A percentile compares a stretch with the other conserved stretches of the same genome.
Evolutionary conservation across 306 rosid genomes (phyloP).

Genomic region (Fragaria nilgerrensis): DNA sequence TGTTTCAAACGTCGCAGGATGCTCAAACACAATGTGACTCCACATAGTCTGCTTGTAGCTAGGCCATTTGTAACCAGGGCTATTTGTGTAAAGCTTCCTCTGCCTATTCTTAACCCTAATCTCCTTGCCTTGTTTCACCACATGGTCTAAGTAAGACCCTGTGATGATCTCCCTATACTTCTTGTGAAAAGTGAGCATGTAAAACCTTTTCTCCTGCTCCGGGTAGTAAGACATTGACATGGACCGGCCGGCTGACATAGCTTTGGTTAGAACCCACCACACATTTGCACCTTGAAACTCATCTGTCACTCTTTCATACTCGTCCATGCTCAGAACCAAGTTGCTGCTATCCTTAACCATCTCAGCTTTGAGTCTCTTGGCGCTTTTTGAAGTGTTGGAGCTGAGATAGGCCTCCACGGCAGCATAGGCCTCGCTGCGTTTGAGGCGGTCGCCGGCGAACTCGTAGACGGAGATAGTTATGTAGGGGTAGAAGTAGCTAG

Average conservation of each 20-base stretch:
- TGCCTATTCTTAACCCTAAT: conserved; percentile 62
- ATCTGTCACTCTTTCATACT: conserved; percentile 68
- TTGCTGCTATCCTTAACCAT: conserved; percentile 60
- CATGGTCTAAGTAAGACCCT: conserved; percentile 57
- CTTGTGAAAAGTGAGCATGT: conserved; percentile 58
- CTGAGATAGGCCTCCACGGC: conserved; percentile 82
- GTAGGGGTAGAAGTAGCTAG: conserved; percentile 61
- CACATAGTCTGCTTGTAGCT: conserved; percentile 75
- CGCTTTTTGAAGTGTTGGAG: conserved; percentile 68
- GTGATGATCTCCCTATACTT: conserved; percentile 54
- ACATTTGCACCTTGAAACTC: conserved; percentile 49
- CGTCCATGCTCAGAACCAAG: conserved; percentile 78
- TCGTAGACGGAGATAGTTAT: conserved; percentile 72
- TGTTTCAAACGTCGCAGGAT: conserved; percentile 80
- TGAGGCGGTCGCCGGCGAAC: conserved; percentile 67
- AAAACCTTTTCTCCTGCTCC: conserved; percentile 67
- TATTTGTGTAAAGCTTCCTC: conserved; percentile 74
- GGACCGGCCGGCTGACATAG: conserved; percentile 43
- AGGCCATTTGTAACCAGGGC: conserved; percentile 82
- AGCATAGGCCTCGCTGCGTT: conserved; percentile 69
- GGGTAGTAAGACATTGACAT: conserved; percentile 55
- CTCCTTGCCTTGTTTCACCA: conserved; percentile 70
- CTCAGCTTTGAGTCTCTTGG: conserved; percentile 84
- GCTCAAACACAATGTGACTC: conserved; percentile 91
- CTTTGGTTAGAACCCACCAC: conserved; percentile 65